phyloP scores from a whole-genome alignment of 306 rosid genomes.

The Acmispon strigosus region DNA sequence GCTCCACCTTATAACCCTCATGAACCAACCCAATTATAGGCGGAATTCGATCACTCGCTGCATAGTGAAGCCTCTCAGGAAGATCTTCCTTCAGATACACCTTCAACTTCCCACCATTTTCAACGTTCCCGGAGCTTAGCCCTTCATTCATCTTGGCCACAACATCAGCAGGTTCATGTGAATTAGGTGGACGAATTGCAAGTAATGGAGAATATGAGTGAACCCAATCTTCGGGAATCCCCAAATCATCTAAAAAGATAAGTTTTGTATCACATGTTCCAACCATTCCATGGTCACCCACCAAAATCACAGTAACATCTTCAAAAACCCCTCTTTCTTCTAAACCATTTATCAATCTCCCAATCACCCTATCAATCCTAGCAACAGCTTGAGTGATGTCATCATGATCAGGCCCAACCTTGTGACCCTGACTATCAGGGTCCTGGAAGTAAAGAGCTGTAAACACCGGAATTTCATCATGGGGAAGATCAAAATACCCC shows the following conservation, averaged over 20 bases:
- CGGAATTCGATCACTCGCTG: conserved; percentile 55
- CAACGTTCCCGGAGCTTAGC: conserved; percentile 61
- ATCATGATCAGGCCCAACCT: conserved; percentile 83
- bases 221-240: conserved; percentile 50
- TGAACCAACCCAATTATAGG: conserved; percentile 66
- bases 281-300: conserved; percentile 99
- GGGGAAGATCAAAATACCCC: conserved; percentile 57
- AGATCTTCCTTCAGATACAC: conserved; percentile 76
- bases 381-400: conserved; percentile 65
- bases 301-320: conserved; percentile 62
- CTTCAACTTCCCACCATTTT: conserved; percentile 57
- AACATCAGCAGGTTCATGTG: conserved; percentile 18
- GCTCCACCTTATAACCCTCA: conserved; percentile 76
- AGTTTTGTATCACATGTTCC: conserved; percentile 78
- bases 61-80: conserved; percentile 71
- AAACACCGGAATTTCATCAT: conserved; percentile 56
- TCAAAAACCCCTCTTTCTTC: conserved; percentile 65
- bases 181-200: conserved; percentile 61
- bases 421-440: conserved; percentile 90
- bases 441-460: conserved; percentile 85
- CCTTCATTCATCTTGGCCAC: conserved; percentile 63
- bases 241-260: conserved; percentile 57
- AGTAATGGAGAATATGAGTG: conserved; percentile 57
- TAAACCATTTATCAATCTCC: conserved; percentile 68
- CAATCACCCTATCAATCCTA: conserved; percentile 59